Evolutionary conservation across 2,329 filamentous ascomycete species (phyloP).

Genomic region (Aureobasidium sp.): DNA sequence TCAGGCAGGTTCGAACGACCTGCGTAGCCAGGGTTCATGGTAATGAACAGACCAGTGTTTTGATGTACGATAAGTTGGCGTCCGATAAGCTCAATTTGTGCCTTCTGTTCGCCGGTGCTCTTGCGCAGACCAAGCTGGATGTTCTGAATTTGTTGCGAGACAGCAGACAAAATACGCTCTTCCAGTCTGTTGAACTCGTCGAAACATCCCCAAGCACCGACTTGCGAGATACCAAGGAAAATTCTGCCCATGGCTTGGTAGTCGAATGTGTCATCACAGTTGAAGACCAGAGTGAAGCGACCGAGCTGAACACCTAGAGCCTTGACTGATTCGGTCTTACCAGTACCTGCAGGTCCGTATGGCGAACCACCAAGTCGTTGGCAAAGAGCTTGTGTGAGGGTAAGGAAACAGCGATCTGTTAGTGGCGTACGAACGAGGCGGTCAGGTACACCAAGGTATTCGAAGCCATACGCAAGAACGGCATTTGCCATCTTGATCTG

Average conservation of each 20-base stretch:
- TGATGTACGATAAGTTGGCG: conserved; percentile 81
- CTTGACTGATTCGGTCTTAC: conserved; percentile 99
- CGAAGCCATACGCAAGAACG: conserved; percentile 89
- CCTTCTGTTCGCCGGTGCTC: conserved; percentile 67
- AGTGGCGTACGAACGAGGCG: conserved; percentile 92
- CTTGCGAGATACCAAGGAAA: conserved; percentile 97
- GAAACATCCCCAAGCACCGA: conserved; percentile 99
- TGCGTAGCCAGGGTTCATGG: conserved; percentile 99
- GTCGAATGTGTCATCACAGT: conserved; percentile 98
- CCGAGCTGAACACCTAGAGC: conserved; percentile 92
- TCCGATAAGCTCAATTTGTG: conserved; percentile 90
- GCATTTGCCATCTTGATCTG: conserved; percentile 97
- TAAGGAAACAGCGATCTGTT: conserved; percentile 97
- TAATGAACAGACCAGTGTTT: conserved; percentile 98
- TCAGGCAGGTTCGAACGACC: conserved; percentile 96
- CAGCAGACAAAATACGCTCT: conserved; percentile 92
- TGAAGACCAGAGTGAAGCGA: conserved; percentile 97
- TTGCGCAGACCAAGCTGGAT: conserved; percentile 94
- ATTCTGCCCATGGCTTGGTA: conserved; percentile 99
- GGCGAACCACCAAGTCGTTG: conserved; percentile 94
- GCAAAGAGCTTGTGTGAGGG: conserved; percentile 88
- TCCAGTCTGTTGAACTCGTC: conserved; percentile 99
- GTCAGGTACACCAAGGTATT: conserved; percentile 94
- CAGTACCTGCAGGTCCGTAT: conserved; percentile 93
- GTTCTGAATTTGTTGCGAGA: conserved; percentile 98